Base-by-base conservation (phyloP, 176 grass and related monocot species). In the Musa schizocarpa region DNA sequence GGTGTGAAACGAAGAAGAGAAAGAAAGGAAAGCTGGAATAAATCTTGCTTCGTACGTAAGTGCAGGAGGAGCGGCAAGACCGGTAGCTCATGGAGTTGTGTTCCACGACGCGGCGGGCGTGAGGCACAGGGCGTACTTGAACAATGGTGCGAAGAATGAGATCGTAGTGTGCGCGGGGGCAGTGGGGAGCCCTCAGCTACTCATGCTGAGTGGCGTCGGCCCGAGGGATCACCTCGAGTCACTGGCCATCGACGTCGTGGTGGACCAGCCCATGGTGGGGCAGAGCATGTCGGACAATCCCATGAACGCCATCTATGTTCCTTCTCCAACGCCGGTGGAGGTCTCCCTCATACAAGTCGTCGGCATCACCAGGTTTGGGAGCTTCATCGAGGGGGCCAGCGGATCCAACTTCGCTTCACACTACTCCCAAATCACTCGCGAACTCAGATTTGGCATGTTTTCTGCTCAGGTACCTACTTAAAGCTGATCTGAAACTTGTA, bases 221-320 rank as follows among this genome's bases (percentile, higher is more conserved):
- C 73, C 73, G 1, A 43, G 25, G 54, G 14, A 25, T 6, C 73
- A 75, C 53, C 73, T 75, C 1, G 26, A 58, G 53, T 58, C 54
- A 9, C 10, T 75, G 73, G 73, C 54, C 73, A 75, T 75, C 25
- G 26, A 9, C 13, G 73, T 75, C 26, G 25, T 75, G 25, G 14
- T 61, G 26, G 73, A 75, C 51, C 73, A n/a, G 54, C 73, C 54
- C 12, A 34, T 34, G 7, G 73, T 75, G 0, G 73, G 73, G 25
- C 73, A 50, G 25, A 24, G 73, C 73, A 75, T 75, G 73, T 13
- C 73, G 2, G 73, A 75, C 26, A 75, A 75, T 26, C 73, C 73
- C 26, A 56, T 75, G 25, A 58, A 58, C 53, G 73, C 54, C 25
- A 43, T 75, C 53, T 58, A 61, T 9, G 54, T 75, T 24, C 73